phyloP scores from a whole-genome alignment of 345 rosid genomes.

The Eutrema heterophyllum region DNA sequence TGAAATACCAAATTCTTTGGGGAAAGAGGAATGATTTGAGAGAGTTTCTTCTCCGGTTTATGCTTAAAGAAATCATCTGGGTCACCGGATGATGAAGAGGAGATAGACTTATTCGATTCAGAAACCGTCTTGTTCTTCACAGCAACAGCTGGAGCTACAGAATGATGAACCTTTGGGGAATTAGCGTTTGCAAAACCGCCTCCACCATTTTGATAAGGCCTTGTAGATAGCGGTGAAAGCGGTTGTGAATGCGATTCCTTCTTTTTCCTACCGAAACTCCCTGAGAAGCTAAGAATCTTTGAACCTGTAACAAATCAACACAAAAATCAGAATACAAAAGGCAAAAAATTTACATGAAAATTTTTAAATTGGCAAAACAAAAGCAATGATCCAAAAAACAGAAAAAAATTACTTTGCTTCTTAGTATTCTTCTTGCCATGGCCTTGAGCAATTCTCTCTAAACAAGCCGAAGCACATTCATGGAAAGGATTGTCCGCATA shows the following conservation, averaged over 20 bases:
- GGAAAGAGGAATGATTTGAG: conserved; percentile 16
- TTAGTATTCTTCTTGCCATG: conserved; percentile 30
- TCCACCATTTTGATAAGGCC: conserved; percentile 20
- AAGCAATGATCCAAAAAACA: neutral
- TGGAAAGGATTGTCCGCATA: conserved; percentile 31
- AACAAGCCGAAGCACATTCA: conserved; percentile 35
- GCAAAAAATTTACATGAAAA: neutral
- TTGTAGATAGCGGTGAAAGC: conserved; percentile 35
- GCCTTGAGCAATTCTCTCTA: conserved; percentile 36
- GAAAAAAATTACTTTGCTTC: conserved; percentile 4
- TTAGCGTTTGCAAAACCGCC: conserved; percentile 17
- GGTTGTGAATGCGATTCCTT: conserved; percentile 46
- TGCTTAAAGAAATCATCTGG: conserved; percentile 41
- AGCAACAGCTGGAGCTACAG: conserved; percentile 31
- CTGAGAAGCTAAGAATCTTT: conserved; percentile 38
- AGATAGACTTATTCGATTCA: conserved; percentile 26
- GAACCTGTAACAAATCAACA: conserved; percentile 39
- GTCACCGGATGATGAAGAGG: conserved; percentile 40
- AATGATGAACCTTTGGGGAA: conserved; percentile 28
- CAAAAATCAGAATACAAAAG: neutral
- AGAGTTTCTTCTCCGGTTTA: conserved; percentile 32
- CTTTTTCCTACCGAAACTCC: conserved; percentile 65
- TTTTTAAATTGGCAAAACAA: neutral
- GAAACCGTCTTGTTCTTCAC: conserved; percentile 35
- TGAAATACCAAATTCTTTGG: conserved; percentile 18